These are phyloP conservation scores for Trifolium subterraneum DNA, from an alignment of 306 rosid genomes.

Conservation along the genomic window DNA sequence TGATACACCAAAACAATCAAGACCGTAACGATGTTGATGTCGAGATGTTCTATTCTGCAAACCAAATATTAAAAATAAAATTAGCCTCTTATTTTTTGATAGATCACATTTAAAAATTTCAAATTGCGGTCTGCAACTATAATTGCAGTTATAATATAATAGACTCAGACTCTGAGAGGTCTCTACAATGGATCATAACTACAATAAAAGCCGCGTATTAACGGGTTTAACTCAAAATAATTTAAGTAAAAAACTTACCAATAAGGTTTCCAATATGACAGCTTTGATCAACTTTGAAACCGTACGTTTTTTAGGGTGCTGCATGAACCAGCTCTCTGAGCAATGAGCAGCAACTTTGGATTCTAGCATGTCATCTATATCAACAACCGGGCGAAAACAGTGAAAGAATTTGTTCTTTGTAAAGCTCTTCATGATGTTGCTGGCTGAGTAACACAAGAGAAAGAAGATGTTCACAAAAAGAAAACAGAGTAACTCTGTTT, in stretches of 20 bases:
- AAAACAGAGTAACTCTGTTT: slow-evolving; percentile 36
- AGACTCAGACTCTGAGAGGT: no score
- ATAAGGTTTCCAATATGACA: slow-evolving; percentile 57
- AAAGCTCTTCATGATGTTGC: slow-evolving; percentile 54
- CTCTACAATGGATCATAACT: no score
- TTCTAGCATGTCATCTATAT: slow-evolving; percentile 58
- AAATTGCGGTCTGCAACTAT: no score
- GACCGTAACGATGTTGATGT: slow-evolving; percentile 34
- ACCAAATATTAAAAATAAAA: not conserved
- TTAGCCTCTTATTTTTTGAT: no score
- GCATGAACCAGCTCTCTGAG: not conserved
- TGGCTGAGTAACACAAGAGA: not conserved
- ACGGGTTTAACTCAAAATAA: no score
- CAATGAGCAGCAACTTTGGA: slow-evolving; percentile 30
- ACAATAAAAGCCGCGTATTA: no score
- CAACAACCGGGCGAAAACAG: slow-evolving; percentile 77
- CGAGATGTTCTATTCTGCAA: slow-evolving; percentile 59
- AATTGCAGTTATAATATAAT: no score
- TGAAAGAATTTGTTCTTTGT: slow-evolving; percentile 61
- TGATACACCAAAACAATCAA: slow-evolving; percentile 35
- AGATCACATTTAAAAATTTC: no score
- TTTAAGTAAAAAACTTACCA: slow-evolving; percentile 60
- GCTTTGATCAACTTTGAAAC: slow-evolving; percentile 61
- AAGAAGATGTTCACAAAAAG: not conserved
- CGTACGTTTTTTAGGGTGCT: slow-evolving; percentile 35